Evolutionary conservation across 148 eudicot genomes (phyloP).

Genomic region (Agrostemma githago): DNA sequence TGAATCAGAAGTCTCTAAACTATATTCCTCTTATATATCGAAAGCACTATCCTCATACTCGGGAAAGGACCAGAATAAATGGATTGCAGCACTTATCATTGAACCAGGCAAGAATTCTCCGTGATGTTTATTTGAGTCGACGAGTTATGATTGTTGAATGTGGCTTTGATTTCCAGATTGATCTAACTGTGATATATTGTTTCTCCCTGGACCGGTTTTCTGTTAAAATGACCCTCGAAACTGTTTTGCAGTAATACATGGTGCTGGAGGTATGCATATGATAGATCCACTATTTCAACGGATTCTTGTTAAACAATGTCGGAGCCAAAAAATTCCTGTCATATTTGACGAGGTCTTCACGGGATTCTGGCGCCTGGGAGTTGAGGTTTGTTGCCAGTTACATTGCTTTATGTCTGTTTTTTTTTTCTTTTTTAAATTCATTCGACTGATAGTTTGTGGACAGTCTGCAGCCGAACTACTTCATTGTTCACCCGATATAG

Average conservation of each 20-base stretch:
- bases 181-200: background rate
- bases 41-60: conserved; percentile 44
- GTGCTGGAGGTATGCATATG: conserved; percentile 95
- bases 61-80: conserved; percentile 32
- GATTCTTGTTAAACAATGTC: conserved; percentile 73
- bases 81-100: conserved; percentile 72
- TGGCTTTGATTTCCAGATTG: background rate
- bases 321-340: conserved; percentile 68
- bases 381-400: conserved; percentile 58
- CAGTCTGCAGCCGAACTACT: conserved; percentile 96
- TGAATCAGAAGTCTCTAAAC: conserved; percentile 43
- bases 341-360: conserved; percentile 97
- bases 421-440: background rate
- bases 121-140: background rate
- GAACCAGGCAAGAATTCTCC: conserved; percentile 75
- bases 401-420: conserved; percentile 1
- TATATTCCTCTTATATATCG: conserved; percentile 48
- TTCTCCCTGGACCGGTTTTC: background rate
- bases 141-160: background rate
- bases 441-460: conserved; percentile 17
- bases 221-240: background rate
- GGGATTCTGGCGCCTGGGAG: conserved; percentile 98
- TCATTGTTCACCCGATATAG: conserved; percentile 81
- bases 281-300: conserved; percentile 97
- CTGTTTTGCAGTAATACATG: conserved; percentile 69